These are phyloP conservation scores for Boletus rubescentipes DNA, from an alignment of 768 basidiomycete genomes.

Conservation along the genomic window DNA sequence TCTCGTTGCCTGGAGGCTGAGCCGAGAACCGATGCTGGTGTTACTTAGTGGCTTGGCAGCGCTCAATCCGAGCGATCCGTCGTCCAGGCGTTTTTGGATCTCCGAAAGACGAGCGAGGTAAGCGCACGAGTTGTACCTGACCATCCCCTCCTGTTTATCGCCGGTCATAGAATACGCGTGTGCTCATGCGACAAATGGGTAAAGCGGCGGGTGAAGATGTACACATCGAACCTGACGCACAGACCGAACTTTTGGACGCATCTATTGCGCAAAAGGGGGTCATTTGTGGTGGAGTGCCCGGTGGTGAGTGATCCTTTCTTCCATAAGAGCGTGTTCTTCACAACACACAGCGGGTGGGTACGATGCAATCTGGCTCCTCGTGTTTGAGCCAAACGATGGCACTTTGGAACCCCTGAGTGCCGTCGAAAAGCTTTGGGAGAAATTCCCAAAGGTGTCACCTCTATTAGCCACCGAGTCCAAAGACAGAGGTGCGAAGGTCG, in stretches of 20 bases:
- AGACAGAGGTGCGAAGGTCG: constrained; percentile 63
- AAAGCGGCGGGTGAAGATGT: constrained; percentile 55
- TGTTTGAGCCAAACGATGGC: constrained; percentile 57
- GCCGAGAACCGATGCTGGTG: not conserved
- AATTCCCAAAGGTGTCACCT: constrained; percentile 65
- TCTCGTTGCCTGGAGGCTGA: not conserved
- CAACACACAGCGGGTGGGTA: constrained; percentile 81
- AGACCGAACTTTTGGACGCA: constrained; percentile 78
- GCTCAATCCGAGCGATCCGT: constrained; percentile 30
- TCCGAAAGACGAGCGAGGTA: constrained; percentile 60
- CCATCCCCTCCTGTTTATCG: not conserved
- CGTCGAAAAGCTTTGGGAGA: constrained; percentile 68
- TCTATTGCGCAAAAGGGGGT: constrained; percentile 81
- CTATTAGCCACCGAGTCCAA: constrained; percentile 69
- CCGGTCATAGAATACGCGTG: constrained; percentile 61
- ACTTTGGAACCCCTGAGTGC: constrained; percentile 54
- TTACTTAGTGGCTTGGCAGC: constrained; percentile 45
- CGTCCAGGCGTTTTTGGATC: constrained; percentile 56
- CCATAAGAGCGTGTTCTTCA: not conserved
- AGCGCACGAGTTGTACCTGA: not conserved
- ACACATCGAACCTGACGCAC: constrained; percentile 87
- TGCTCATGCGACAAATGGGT: constrained; percentile 85
- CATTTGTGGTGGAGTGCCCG: constrained; percentile 93
- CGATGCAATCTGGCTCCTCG: constrained; percentile 94
- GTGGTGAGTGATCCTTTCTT: constrained; percentile 55